These are phyloP conservation scores for Saccharomycopsis hybrid DNA, from an alignment of 1,139 yeast genomes.

Conservation along the genomic window DNA sequence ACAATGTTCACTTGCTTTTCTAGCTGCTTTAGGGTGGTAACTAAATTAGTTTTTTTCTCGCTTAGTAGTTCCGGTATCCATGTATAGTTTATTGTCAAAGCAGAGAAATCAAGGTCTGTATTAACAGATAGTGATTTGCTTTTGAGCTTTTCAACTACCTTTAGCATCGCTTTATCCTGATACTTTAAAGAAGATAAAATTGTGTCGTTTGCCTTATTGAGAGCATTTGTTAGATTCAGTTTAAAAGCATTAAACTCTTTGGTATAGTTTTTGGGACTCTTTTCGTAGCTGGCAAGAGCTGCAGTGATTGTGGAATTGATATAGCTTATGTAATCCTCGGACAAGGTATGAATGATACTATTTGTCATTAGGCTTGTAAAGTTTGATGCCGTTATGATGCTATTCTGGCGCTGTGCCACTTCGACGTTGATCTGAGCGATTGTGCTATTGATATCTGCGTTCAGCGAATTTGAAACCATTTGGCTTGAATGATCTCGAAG, in stretches of 20 bases:
- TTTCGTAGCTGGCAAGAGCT: not conserved
- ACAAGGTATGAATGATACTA: not conserved
- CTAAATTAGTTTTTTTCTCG: too few relatives aligned
- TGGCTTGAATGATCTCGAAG: too few relatives aligned
- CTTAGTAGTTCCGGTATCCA: too few relatives aligned
- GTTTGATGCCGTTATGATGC: too few relatives aligned
- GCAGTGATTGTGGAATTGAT: not conserved
- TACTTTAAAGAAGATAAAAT: not conserved
- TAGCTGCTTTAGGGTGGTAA: too few relatives aligned
- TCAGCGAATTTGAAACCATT: too few relatives aligned
- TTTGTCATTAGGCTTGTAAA: too few relatives aligned
- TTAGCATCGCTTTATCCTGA: not conserved
- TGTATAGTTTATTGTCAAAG: constrained; percentile 1
- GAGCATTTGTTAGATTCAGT: not conserved
- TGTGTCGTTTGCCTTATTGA: not conserved
- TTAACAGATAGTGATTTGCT: constrained; percentile 1
- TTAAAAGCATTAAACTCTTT: not conserved
- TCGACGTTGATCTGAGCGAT: too few relatives aligned
- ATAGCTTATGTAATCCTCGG: not conserved
- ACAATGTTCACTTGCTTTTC: too few relatives aligned
- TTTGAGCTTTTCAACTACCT: not conserved
- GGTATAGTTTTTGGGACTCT: not conserved
- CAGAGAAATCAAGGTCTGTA: constrained; percentile 4
- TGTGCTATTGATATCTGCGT: too few relatives aligned
- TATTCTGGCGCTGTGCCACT: too few relatives aligned